A percentile compares a stretch with the other conserved stretches of the same genome.
Evolutionary conservation across 1,284 basidiomycete genomes (phyloP).

Genomic region (Fomitopsis betulina): DNA sequence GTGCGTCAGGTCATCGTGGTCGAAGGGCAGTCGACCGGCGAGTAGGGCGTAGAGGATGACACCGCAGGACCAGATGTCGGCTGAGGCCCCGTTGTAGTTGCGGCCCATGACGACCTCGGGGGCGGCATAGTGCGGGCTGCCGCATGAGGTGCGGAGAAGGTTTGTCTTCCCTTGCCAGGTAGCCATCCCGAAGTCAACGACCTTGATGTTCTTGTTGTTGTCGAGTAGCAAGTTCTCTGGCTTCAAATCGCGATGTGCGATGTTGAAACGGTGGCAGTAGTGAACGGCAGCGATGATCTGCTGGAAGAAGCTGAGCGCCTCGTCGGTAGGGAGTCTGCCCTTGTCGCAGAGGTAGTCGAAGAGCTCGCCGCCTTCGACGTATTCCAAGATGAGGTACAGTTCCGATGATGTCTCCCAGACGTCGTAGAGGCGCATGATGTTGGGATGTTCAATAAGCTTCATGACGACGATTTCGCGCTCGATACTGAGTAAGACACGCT

Average conservation of each 20-base stretch:
- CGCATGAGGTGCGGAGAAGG: constrained; percentile 88
- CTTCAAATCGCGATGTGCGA: constrained; percentile 97
- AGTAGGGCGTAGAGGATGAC: constrained; percentile 93
- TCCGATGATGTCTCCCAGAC: constrained; percentile 95
- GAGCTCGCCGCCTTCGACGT: constrained; percentile 95
- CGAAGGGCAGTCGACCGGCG: constrained; percentile 91
- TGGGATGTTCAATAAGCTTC: constrained; percentile 98
- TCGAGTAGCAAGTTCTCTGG: constrained; percentile 94
- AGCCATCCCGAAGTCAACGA: constrained; percentile 99
- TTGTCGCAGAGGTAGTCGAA: constrained; percentile 92
- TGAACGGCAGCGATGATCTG: constrained; percentile 94
- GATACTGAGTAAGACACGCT: constrained; percentile 72
- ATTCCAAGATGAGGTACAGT: constrained; percentile 94
- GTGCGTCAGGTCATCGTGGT: constrained; percentile 76
- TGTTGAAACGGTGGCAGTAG: constrained; percentile 96
- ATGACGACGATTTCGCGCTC: constrained; percentile 99
- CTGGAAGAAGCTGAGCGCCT: constrained; percentile 94
- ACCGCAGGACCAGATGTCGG: constrained; percentile 99
- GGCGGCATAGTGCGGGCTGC: constrained; percentile 96
- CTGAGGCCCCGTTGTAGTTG: constrained; percentile 84
- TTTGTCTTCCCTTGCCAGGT: constrained; percentile 75
- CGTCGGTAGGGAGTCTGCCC: constrained; percentile 73
- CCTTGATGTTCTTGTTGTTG: constrained; percentile 85
- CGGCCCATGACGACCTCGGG: constrained; percentile 89
- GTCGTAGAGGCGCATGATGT: constrained; percentile 92